phyloP scores from a whole-genome alignment of 163 green algal species.

The Volvox carteri region DNA sequence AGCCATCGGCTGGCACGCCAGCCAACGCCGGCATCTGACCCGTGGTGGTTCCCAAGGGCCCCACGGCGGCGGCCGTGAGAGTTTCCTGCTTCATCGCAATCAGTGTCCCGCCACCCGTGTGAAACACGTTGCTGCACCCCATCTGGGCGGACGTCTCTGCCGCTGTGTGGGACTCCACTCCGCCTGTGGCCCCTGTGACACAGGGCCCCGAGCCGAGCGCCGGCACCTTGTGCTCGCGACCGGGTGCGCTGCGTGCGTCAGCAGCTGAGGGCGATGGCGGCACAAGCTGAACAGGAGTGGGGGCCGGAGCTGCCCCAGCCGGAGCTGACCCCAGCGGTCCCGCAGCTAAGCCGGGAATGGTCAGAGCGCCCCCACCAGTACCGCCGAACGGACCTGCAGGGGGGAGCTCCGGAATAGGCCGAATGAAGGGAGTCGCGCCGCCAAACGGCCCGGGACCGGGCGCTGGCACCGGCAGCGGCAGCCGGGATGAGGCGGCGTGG shows the following conservation, averaged over 20 bases:
- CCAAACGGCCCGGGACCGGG: background rate
- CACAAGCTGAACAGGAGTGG: background rate
- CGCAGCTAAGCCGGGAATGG: background rate
- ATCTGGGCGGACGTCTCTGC: background rate
- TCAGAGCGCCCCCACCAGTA: background rate
- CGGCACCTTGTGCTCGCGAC: too few relatives aligned
- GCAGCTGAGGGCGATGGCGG: too few relatives aligned
- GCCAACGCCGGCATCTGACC: background rate
- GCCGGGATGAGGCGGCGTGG: background rate
- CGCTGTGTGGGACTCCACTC: background rate
- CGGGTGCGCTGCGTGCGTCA: too few relatives aligned
- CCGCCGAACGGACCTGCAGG: background rate
- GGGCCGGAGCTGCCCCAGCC: background rate
- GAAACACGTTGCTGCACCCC: too few relatives aligned
- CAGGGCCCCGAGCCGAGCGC: background rate
- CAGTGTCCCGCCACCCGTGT: too few relatives aligned
- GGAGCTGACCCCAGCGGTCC: background rate
- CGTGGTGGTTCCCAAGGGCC: background rate
- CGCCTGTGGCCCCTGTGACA: background rate
- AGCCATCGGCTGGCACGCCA: background rate
- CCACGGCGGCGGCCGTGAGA: background rate
- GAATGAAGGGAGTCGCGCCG: background rate
- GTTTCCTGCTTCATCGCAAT: background rate
- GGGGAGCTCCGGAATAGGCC: background rate
- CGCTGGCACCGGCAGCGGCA: background rate